phyloP scores from a whole-genome alignment of 768 basidiomycete species.

The Auricularia cornea region DNA sequence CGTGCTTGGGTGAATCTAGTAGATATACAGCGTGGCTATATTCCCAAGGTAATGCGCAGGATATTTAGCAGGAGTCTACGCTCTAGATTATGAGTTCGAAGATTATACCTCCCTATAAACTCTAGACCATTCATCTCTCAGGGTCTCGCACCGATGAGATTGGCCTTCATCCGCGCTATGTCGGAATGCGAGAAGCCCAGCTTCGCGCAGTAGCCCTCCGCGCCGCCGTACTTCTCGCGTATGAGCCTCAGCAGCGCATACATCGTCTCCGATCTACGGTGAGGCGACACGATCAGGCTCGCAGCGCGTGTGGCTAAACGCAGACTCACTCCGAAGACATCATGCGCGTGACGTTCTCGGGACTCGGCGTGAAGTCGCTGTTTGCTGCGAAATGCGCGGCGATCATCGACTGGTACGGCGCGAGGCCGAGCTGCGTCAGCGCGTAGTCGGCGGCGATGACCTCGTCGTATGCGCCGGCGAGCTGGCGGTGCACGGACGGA shows the following conservation, averaged over 20 bases:
- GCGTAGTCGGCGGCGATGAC: conserved; percentile 66
- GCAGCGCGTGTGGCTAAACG: not conserved
- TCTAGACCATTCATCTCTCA: no score
- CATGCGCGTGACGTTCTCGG: conserved; percentile 35
- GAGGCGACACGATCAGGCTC: not conserved
- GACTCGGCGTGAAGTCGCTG: no score
- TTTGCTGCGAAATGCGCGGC: conserved; percentile 59
- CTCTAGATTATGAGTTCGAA: no score
- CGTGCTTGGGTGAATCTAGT: no score
- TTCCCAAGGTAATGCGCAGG: no score
- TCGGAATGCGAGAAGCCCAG: not conserved
- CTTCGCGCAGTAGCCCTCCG: conserved; percentile 40
- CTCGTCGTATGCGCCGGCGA: conserved; percentile 62
- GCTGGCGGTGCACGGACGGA: conserved; percentile 29
- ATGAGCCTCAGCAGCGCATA: conserved; percentile 55
- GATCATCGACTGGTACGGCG: conserved; percentile 64
- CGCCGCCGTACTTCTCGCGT: conserved; percentile 58
- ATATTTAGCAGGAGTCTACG: no score
- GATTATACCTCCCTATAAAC: no score
- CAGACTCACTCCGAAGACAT: conserved; percentile 11
- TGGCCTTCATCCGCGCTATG: not conserved
- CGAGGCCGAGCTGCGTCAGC: conserved; percentile 68
- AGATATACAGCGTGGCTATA: no score
- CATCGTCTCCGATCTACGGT: conserved; percentile 64
- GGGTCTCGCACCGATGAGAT: not conserved